Conservation (phyloP, 2,329 filamentous ascomycete species). For the Podosphaera xanthii region DNA sequence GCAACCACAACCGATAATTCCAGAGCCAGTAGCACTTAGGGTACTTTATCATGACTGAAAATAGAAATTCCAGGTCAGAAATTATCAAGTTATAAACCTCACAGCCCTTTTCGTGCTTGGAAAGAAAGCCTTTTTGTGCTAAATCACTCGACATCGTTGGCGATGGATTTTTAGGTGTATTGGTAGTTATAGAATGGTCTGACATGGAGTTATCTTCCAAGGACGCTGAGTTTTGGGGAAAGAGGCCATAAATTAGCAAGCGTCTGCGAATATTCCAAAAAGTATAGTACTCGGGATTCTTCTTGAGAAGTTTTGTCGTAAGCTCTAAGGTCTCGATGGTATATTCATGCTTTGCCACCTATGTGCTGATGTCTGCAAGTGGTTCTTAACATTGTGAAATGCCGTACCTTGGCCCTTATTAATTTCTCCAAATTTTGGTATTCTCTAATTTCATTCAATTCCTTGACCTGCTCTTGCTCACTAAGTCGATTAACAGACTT, state of each 20-base stretch:
- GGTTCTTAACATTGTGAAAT: not conserved
- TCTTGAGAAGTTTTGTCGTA: constrained; percentile 47
- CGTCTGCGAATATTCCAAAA: constrained; percentile 74
- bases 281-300: constrained; percentile 78
- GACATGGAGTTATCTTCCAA: constrained; percentile 25
- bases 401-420: constrained; percentile 38
- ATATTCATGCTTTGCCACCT: constrained; percentile 16
- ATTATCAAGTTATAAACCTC: constrained; percentile 35
- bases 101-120: constrained; percentile 23
- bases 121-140: not conserved
- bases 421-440: constrained; percentile 50
- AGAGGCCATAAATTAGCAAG: constrained; percentile 35
- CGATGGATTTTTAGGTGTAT: constrained; percentile 38
- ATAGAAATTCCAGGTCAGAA: constrained; percentile 57
- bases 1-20: constrained; percentile 79
- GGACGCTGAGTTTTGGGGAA: constrained; percentile 29
- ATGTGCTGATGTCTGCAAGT: not conserved
- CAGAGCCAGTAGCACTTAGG: constrained; percentile 99
- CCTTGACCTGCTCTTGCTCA: constrained; percentile 46
- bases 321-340: constrained; percentile 35
- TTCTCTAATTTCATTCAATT: constrained; percentile 50
- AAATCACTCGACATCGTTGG: constrained; percentile 23
- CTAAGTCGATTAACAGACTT: constrained; percentile 33
- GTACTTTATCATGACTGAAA: constrained; percentile 61
- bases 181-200: constrained; percentile 29